These are phyloP conservation scores for Nasturtium officinale DNA, from an alignment of 345 rosid genomes.

Conservation along the genomic window DNA sequence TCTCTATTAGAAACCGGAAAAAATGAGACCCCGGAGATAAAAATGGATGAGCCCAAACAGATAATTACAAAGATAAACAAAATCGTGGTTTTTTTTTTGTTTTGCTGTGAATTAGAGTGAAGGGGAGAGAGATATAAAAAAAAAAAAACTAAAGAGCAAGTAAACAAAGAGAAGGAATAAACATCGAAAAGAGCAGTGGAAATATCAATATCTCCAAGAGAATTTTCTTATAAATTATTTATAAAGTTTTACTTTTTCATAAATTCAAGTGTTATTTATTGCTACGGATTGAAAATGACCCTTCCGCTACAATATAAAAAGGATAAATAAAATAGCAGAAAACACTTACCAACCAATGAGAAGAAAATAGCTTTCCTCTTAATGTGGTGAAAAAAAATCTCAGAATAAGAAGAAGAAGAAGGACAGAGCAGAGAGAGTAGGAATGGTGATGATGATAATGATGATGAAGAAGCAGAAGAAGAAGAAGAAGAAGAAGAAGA, in stretches of 20 bases:
- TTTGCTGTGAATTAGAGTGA: neutral
- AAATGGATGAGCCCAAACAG: constrained; percentile 56
- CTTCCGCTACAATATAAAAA: constrained; percentile 30
- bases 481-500: constrained; percentile 3
- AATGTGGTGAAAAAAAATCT: constrained; percentile 30
- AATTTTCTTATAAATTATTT: neutral
- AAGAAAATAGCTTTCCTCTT: constrained; percentile 27
- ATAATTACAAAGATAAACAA: constrained; percentile 44
- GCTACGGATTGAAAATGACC: constrained; percentile 45
- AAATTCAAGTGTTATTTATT: constrained; percentile 32
- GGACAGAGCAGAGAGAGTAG: neutral
- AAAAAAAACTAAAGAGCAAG: constrained; percentile 50
- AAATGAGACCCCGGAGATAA: constrained; percentile 35
- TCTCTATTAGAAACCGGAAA: constrained; percentile 52
- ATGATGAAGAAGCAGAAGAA: constrained; percentile 39
- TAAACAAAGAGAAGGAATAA: constrained; percentile 83
- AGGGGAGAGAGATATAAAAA: constrained; percentile 19
- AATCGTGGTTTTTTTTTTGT: neutral
- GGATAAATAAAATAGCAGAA: neutral
- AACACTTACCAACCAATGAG: constrained; percentile 49
- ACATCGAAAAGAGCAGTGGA: constrained; percentile 90
- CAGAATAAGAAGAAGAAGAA: constrained; percentile 12
- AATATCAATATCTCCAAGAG: constrained; percentile 60
- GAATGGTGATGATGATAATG: constrained; percentile 52
- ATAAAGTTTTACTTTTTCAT: neutral